These are phyloP conservation scores for Rhizoclosmatium hyalinum DNA, from an alignment of 371 early-diverging fungal species.

Conservation along the genomic window DNA sequence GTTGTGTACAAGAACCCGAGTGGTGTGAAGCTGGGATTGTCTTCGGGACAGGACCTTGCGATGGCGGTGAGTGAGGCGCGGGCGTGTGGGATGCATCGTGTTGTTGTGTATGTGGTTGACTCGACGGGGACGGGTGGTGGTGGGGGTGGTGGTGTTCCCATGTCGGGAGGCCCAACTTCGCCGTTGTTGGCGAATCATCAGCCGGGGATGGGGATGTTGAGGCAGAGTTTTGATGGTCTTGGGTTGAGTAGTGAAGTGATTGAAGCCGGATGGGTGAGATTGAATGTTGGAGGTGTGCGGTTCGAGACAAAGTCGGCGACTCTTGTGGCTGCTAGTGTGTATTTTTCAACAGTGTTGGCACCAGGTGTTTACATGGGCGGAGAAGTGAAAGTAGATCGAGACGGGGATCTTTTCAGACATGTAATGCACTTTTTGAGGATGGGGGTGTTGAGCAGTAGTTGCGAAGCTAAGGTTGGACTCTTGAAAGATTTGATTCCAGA, in stretches of 20 bases:
- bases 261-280: slow-evolving; percentile 18
- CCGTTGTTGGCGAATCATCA: not conserved
- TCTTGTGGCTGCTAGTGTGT: not conserved
- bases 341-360: not conserved
- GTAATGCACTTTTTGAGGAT: slow-evolving; percentile 9
- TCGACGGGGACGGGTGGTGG: not conserved
- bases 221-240: not conserved
- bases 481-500: slow-evolving; percentile 17
- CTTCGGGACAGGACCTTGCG: not conserved
- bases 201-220: not conserved
- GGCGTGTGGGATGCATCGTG: slow-evolving; percentile 6
- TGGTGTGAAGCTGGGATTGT: not conserved
- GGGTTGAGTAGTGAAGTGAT: not conserved
- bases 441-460: slow-evolving; percentile 5
- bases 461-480: not conserved
- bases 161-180: not conserved
- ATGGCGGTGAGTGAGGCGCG: slow-evolving; percentile 21
- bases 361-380: not conserved
- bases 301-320: slow-evolving; percentile 14
- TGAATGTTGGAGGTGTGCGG: slow-evolving; percentile 28
- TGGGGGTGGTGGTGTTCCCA: not conserved
- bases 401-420: slow-evolving; percentile 24
- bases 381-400: slow-evolving; percentile 25
- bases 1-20: slow-evolving; percentile 5
- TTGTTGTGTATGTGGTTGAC: slow-evolving; percentile 14